phyloP scores from a whole-genome alignment of 768 basidiomycete species.

The Mycena vitilis region DNA sequence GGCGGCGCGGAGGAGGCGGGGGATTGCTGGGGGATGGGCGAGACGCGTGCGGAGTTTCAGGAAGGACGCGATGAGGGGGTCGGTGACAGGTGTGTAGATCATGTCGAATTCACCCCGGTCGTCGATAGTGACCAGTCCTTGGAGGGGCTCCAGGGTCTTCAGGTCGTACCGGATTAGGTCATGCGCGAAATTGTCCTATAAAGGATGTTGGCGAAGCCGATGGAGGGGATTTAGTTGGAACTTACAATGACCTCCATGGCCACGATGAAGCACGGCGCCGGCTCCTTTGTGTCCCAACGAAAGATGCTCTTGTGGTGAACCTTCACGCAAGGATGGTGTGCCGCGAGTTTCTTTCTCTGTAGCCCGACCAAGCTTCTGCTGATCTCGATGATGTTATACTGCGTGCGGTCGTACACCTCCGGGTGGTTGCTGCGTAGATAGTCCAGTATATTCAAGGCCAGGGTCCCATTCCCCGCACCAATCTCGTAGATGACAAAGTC shows the following conservation, averaged over 20 bases:
- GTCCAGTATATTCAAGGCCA: slow-evolving; percentile 89
- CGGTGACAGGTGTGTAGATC: slow-evolving; percentile 85
- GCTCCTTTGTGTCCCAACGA: slow-evolving; percentile 80
- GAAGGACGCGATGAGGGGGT: slow-evolving; percentile 86
- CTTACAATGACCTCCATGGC: slow-evolving; percentile 96
- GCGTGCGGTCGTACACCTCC: slow-evolving; percentile 92
- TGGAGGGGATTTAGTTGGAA: slow-evolving; percentile 30
- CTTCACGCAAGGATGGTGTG: slow-evolving; percentile 73
- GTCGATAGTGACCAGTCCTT: slow-evolving; percentile 85
- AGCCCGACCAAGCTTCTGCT: slow-evolving; percentile 79
- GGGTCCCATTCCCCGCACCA: slow-evolving; percentile 96
- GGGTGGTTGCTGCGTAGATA: slow-evolving; percentile 82
- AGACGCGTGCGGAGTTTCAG: slow-evolving; percentile 74
- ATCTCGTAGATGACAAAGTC: slow-evolving; percentile 97
- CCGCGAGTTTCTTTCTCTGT: slow-evolving; percentile 75
- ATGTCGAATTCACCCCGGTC: slow-evolving; percentile 84
- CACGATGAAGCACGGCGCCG: slow-evolving; percentile 90
- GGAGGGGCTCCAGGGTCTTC: slow-evolving; percentile 81
- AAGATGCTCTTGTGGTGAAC: slow-evolving; percentile 86
- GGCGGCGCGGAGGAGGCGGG: slow-evolving; percentile 64
- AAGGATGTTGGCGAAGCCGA: slow-evolving; percentile 9
- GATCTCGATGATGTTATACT: slow-evolving; percentile 96
- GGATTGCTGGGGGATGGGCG: slow-evolving; percentile 67
- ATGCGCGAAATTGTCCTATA: slow-evolving; percentile 95
- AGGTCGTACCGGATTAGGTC: slow-evolving; percentile 94